Base-by-base conservation (phyloP, 2,329 filamentous ascomycete species). In the Chaetomium strumarium region DNA sequence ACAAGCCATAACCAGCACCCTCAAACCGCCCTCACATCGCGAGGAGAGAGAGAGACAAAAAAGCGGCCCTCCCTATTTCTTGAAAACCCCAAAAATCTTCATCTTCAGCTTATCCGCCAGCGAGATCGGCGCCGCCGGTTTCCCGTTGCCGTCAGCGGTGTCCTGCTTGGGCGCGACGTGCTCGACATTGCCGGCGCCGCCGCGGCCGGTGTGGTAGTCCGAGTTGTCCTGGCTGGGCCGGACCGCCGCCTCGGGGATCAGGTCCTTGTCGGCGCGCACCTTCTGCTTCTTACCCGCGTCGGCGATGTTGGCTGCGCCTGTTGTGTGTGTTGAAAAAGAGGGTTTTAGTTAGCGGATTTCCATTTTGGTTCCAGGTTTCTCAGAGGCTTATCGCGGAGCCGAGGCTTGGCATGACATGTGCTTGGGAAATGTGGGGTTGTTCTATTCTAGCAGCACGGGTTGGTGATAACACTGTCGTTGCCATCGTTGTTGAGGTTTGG, bases 221-320 rank as follows among this genome's bases (percentile, higher is more conserved):
- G 68, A 64, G 48, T 71, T 68, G 14, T 80, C 74, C 45, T 69
- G 67, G 62, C 71, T 75, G 29, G 72, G 69, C 24, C 78, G 76
- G 46, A 73, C 64, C 19, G 80, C 80, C 16, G 64, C 70, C 44
- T 78, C 75, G 40, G 81, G 79, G 16, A 84, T 63, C 38, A 78
- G 53, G 46, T 81, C 78, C 55, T 69, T 64, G 67, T 83, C 80
- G 24, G 64, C 68, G 61, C 79, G 77, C 44, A 67, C 63, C 10
- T 60, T 55, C 5, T 68, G 45, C 30, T 70, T 63, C 36, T 63
- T 65, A 62, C 72, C 72, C 16, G 70, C 62, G 59, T 82, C 79
- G 61, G 70, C 73, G 60, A 83, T 81, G 68, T 83, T 83, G 52
- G 78, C 80, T 17, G 75, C 75, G 44, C 79, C 79, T 83, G 58